Conservation (phyloP, 108 stramenopile species). For the Pseudonitzschia multiseries region DNA sequence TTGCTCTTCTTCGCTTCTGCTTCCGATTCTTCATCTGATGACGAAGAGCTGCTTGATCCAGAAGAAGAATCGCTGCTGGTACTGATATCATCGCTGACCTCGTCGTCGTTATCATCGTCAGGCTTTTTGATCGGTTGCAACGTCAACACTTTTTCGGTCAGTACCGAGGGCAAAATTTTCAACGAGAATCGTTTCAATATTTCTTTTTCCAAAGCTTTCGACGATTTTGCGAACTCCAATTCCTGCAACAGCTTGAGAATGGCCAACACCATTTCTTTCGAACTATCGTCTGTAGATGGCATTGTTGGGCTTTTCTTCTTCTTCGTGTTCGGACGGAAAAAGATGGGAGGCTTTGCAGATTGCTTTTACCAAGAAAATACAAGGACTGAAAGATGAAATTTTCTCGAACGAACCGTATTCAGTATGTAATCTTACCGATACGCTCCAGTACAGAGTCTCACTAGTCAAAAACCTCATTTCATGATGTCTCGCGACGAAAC, state of each 20-base stretch:
- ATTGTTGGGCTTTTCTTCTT: conserved; percentile 2
- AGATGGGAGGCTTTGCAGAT: conserved; percentile 13
- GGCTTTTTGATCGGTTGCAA: conserved; percentile 4
- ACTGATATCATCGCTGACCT: not conserved
- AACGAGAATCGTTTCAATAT: conserved; percentile 30
- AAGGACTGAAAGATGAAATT: too few relatives aligned
- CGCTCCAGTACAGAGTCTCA: too few relatives aligned
- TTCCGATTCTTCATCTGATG: conserved; percentile 5
- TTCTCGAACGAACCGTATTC: too few relatives aligned
- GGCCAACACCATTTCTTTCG: conserved; percentile 33
- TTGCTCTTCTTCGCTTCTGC: not conserved
- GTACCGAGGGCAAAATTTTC: conserved; percentile 4
- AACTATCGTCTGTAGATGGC: conserved; percentile 33
- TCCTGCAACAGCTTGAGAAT: conserved; percentile 28
- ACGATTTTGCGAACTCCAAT: conserved; percentile 26
- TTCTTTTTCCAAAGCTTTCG: conserved; percentile 40
- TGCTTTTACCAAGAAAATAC: not conserved
- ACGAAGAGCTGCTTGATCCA: not conserved
- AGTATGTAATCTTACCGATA: too few relatives aligned
- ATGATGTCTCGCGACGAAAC: too few relatives aligned
- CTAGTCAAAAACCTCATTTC: too few relatives aligned
- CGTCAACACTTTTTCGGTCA: conserved; percentile 5
- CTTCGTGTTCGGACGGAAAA: conserved; percentile 33
- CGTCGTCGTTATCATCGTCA: conserved; percentile 12
- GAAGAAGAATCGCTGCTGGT: conserved; percentile 18